These are phyloP conservation scores for Neonectria ditissima DNA, from an alignment of 2,329 filamentous ascomycete species.

Conservation along the genomic window DNA sequence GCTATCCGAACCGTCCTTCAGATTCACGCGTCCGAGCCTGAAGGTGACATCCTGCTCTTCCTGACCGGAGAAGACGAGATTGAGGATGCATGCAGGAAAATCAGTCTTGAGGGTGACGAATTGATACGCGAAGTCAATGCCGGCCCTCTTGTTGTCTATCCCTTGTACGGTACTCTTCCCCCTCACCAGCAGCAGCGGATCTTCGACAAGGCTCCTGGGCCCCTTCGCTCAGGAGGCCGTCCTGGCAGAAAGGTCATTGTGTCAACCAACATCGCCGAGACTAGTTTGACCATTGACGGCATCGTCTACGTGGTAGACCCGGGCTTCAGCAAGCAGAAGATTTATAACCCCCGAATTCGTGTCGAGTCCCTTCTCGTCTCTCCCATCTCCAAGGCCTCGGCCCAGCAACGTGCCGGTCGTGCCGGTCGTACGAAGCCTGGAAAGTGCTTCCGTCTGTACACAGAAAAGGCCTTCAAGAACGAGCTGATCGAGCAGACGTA, in stretches of 20 bases:
- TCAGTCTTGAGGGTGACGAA: slow-evolving; percentile 89
- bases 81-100: slow-evolving; percentile 94
- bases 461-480: slow-evolving; percentile 95
- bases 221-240: slow-evolving; percentile 78
- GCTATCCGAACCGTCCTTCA: slow-evolving; percentile 94
- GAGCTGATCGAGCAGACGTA: slow-evolving; percentile 98
- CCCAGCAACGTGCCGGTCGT: slow-evolving; percentile 97
- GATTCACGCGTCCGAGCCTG: slow-evolving; percentile 91
- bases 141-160: slow-evolving; percentile 90
- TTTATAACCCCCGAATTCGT: slow-evolving; percentile 96
- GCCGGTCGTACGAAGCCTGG: slow-evolving; percentile 97
- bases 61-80: slow-evolving; percentile 99
- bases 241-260: slow-evolving; percentile 96
- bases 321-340: slow-evolving; percentile 99
- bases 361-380: slow-evolving; percentile 98
- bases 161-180: slow-evolving; percentile 92
- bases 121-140: slow-evolving; percentile 91
- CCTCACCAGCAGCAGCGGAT: slow-evolving; percentile 95
- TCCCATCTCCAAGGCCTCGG: slow-evolving; percentile 96
- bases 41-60: slow-evolving; percentile 95
- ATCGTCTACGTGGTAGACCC: slow-evolving; percentile 99
- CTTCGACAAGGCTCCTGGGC: slow-evolving; percentile 86
- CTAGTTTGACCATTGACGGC: slow-evolving; percentile 95
- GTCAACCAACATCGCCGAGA: slow-evolving; percentile 98
- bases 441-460: slow-evolving; percentile 98